Base-by-base conservation (phyloP, 371 early-diverging fungal species). In the Batrachochytrium dendrobatidis region DNA sequence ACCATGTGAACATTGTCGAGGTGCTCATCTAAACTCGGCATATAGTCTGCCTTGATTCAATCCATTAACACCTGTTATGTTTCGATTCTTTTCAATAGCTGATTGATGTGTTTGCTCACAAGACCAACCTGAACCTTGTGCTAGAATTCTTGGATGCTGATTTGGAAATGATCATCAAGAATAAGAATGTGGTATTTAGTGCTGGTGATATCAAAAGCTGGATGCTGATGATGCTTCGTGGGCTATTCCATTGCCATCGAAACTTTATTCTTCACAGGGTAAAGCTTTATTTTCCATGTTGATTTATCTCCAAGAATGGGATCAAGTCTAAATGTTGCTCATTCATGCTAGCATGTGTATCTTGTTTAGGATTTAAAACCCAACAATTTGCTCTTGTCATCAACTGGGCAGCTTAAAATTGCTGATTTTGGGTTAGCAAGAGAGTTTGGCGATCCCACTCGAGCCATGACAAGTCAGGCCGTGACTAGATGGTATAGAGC, bases 401-500 rank as follows among this genome's bases (percentile, higher is more conserved):
- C 71, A 7, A 84, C 87, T 66, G 99, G 99, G 3, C 84, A 86
- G 58, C 72, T 99, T 32, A 99, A 99, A 68, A 77, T 99, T 69
- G 99, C 99, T 0, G 99, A 99, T 92, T 99, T 99, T 77, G 99
- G 99, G 73, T 75, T 99, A 28, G 92, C 99, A 30, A 69, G 98
- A 32, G 89, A 91, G 61, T 98, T 81, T 83, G 95, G 90, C 30
- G 90, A 95, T 69, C 85, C 89, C 8, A 73, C 74, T 8, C 77
- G 77, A 57, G 74, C 75, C 31, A 89, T 95, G 92, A 91, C 95
- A 1, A 84, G 93, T 10, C 88, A 92, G 67, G 96, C 98, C 8
- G 98, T 99, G 1, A 93, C 98, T 30, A 86, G 94, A 65, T 99
- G 99, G 99, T 99, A 99, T 73, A 87, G 99, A n/a, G 83, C 99